These are phyloP conservation scores for Corrigiola litoralis DNA, from an alignment of 179 eudicot genomes.

Conservation along the genomic window DNA sequence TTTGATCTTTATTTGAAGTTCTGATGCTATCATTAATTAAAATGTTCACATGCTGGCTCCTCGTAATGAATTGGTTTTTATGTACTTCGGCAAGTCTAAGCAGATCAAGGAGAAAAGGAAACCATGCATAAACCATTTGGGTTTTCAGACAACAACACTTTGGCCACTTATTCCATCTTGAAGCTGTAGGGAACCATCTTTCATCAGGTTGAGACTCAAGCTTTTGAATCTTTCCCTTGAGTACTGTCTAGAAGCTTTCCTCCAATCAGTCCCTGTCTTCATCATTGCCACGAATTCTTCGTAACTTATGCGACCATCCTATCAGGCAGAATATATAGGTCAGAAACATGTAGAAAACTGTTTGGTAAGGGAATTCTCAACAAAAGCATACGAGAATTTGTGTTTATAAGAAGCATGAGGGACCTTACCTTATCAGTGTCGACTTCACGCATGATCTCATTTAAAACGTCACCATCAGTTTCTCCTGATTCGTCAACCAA, in stretches of 20 bases:
- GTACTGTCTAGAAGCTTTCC: conserved; percentile 92
- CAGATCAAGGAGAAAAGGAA: neutral
- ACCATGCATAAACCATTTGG: neutral
- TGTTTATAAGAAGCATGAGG: neutral
- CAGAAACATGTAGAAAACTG: neutral
- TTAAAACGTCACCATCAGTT: conserved; percentile 56
- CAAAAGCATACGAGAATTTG: neutral
- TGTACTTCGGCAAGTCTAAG: neutral
- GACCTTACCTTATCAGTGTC: conserved; percentile 73
- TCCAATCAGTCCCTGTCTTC: conserved; percentile 98
- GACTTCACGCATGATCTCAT: conserved; percentile 86
- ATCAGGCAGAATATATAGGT: conserved; percentile 5
- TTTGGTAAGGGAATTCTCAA: too few species aligned
- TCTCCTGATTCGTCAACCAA: conserved; percentile 71
- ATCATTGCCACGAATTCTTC: conserved; percentile 94
- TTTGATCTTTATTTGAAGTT: neutral
- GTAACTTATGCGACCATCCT: conserved; percentile 85
- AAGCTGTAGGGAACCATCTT: conserved; percentile 84
- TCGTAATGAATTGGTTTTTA: neutral
- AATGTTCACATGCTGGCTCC: neutral
- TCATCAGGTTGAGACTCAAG: conserved; percentile 82
- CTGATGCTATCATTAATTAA: neutral
- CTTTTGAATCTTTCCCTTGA: conserved; percentile 89
- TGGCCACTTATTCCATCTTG: conserved; percentile 72
- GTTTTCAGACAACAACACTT: conserved; percentile 44